Evolutionary conservation across 2,329 filamentous ascomycete species (phyloP).

Genomic region (Diplodia mutila): DNA sequence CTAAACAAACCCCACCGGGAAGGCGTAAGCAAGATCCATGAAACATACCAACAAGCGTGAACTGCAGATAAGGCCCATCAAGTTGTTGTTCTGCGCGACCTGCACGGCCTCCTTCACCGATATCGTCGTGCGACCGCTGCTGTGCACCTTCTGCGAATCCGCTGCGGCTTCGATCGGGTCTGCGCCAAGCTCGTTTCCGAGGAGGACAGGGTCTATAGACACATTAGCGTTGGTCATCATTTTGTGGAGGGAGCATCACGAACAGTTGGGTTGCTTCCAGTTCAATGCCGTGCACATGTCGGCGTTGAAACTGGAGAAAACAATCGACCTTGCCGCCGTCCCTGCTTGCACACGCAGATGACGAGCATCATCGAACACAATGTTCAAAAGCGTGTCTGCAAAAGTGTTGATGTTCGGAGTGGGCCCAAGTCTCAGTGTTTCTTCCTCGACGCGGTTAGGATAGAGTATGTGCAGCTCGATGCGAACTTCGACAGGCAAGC

Average conservation of each 20-base stretch:
- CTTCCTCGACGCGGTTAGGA: conserved; percentile 75
- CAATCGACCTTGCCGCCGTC: conserved; percentile 79
- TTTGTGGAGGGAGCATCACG: conserved; percentile 36
- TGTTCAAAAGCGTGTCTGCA: conserved; percentile 78
- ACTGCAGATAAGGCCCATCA: conserved; percentile 95
- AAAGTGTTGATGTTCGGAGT: conserved; percentile 83
- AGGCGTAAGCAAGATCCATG: conserved; percentile 30
- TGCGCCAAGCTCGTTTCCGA: conserved; percentile 88
- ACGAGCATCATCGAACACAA: conserved; percentile 91
- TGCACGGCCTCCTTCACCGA: conserved; percentile 95
- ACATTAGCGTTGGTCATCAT: not conserved
- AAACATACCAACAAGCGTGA: conserved; percentile 76
- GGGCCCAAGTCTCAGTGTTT: conserved; percentile 69
- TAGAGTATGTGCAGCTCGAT: conserved; percentile 93
- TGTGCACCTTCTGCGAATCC: conserved; percentile 51
- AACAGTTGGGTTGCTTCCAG: conserved; percentile 98
- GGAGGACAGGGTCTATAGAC: conserved; percentile 75
- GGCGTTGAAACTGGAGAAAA: conserved; percentile 92
- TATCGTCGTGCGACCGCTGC: conserved; percentile 72
- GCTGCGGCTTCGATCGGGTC: conserved; percentile 51
- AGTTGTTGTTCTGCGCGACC: conserved; percentile 92
- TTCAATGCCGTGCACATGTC: conserved; percentile 92
- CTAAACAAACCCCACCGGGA: not conserved
- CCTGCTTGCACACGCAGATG: conserved; percentile 63
- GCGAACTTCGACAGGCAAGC: conserved; percentile 79